A percentile compares a stretch with the other conserved stretches of the same genome.
Conservation (phyloP, 352 stramenopile species). For the Thalassiosira ordinaria region DNA sequence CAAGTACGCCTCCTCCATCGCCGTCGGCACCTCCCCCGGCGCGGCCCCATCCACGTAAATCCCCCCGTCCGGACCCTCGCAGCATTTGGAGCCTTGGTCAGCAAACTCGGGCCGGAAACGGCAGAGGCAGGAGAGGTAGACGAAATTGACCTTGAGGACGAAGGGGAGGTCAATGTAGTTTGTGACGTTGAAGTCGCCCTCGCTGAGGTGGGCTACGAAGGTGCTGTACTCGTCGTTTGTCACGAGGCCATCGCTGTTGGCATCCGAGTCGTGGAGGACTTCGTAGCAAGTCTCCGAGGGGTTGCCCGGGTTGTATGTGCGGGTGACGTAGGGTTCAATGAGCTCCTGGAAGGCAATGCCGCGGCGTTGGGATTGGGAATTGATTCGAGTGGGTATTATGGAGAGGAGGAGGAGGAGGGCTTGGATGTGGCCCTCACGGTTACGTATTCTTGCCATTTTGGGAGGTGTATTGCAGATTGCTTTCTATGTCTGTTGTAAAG, state of each 20-base stretch:
- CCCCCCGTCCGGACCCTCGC: slow-evolving; percentile 22
- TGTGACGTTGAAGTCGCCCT: slow-evolving; percentile 39
- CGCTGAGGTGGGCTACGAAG: slow-evolving; percentile 57
- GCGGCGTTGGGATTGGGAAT: slow-evolving; percentile 1
- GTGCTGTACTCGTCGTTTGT: slow-evolving; percentile 65
- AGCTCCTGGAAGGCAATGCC: not conserved
- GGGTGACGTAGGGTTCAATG: not conserved
- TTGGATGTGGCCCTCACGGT: no score
- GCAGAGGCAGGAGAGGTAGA: slow-evolving; percentile 75
- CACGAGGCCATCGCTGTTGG: slow-evolving; percentile 61
- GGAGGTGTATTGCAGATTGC: no score
- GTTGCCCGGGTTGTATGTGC: slow-evolving; percentile 43
- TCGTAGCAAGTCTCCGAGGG: slow-evolving; percentile 55
- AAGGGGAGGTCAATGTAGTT: slow-evolving; percentile 65
- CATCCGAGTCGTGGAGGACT: slow-evolving; percentile 61
- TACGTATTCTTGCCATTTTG: no score
- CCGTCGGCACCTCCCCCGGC: slow-evolving; percentile 34
- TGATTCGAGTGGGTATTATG: not conserved
- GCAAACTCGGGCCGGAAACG: not conserved
- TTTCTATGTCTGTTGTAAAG: no score
- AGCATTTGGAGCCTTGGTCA: not conserved
- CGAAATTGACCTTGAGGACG: slow-evolving; percentile 69
- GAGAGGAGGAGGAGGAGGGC: not conserved
- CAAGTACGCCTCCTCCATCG: slow-evolving; percentile 52
- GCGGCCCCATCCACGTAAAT: slow-evolving; percentile 51